Conservation (phyloP, 2,329 filamentous ascomycete species). For the Aspergillus sp. region DNA sequence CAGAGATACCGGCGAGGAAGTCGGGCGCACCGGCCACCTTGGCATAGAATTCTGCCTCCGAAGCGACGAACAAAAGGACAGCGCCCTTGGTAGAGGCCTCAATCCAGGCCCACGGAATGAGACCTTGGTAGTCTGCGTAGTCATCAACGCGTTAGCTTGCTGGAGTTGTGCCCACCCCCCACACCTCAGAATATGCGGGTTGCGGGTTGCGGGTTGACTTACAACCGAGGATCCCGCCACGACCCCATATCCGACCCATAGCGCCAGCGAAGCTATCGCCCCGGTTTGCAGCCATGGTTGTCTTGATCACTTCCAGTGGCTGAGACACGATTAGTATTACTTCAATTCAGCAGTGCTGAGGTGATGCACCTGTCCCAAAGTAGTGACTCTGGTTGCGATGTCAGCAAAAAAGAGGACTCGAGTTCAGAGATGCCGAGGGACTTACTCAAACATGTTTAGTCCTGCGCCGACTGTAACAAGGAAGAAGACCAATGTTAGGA, state of each 20-base stretch:
- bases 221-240: constrained; percentile 94
- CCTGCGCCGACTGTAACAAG: constrained; percentile 72
- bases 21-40: constrained; percentile 80
- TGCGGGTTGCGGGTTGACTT: constrained; percentile 48
- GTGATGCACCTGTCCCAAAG: constrained; percentile 64
- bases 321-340: constrained; percentile 63
- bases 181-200: constrained; percentile 18
- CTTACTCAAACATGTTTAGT: constrained; percentile 91
- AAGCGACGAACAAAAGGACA: constrained; percentile 97
- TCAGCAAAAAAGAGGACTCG: constrained; percentile 15
- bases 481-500: constrained; percentile 28
- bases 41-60: constrained; percentile 95
- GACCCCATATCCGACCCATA: constrained; percentile 85
- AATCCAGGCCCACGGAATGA: constrained; percentile 99
- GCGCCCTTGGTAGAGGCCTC: constrained; percentile 99
- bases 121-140: constrained; percentile 88
- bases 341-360: not conserved
- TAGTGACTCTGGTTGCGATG: constrained; percentile 59
- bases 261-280: constrained; percentile 82
- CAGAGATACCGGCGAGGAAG: constrained; percentile 85
- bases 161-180: constrained; percentile 20
- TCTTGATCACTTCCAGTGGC: constrained; percentile 98
- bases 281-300: constrained; percentile 98
- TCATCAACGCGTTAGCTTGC: constrained; percentile 18
- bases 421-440: constrained; percentile 23